Percentiles rank a stretch among this genome's conserved stretches.
These are phyloP conservation scores for Actinidia arguta DNA, from an alignment of 179 eudicot species.

Conservation along the genomic window DNA sequence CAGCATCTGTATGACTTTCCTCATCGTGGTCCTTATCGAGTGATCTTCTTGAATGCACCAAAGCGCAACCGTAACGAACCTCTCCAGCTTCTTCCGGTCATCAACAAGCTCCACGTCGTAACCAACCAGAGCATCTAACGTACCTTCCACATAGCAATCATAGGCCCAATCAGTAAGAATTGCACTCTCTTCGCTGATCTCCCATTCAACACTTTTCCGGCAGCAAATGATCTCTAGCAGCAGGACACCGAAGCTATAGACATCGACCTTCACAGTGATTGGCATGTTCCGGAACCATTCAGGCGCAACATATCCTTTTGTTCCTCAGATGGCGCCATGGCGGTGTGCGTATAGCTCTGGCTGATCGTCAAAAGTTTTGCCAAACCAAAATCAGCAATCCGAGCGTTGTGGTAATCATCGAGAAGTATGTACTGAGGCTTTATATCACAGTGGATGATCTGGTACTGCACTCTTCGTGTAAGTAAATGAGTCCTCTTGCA, in stretches of 20 bases:
- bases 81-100: conserved; percentile 5
- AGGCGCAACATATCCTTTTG: conserved; percentile 61
- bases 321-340: conserved; percentile 23
- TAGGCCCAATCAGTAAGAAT: conserved; percentile 11
- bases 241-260: conserved; percentile 56
- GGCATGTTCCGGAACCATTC: conserved; percentile 65
- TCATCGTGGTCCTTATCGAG: conserved; percentile 39
- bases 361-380: background rate
- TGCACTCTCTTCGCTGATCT: background rate
- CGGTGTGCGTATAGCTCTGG: background rate
- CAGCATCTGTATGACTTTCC: conserved; percentile 38
- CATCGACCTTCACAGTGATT: conserved; percentile 50
- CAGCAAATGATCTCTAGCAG: conserved; percentile 41
- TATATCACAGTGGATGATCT: conserved; percentile 62
- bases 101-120: conserved; percentile 5
- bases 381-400: conserved; percentile 17
- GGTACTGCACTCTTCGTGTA: conserved; percentile 58
- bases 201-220: background rate
- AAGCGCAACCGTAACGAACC: conserved; percentile 29
- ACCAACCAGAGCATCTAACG: background rate
- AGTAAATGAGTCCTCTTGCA: conserved; percentile 46
- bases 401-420: conserved; percentile 24
- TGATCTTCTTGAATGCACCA: conserved; percentile 32
- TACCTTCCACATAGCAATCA: conserved; percentile 2
- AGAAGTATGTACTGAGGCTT: conserved; percentile 62